Conservation (phyloP, 2,329 filamentous ascomycete species). For the Penicillium sp. region DNA sequence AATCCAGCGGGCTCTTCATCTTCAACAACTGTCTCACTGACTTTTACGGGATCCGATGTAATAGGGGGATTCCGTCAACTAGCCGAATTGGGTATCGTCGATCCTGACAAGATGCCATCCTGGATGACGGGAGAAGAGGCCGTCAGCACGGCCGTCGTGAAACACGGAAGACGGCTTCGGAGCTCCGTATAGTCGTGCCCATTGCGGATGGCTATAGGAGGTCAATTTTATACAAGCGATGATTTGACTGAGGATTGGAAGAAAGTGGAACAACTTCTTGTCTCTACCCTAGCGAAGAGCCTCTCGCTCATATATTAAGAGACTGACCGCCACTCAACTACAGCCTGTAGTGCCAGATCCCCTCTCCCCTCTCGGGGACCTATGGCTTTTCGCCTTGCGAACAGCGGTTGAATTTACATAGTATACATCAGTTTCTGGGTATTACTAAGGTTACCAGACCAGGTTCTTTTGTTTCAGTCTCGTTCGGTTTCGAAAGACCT, state of each 20-base stretch:
- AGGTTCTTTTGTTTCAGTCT: no score
- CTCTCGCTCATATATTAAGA: no score
- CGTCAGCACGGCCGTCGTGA: slow-evolving; percentile 66
- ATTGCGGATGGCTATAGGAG: neutral
- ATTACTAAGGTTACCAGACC: neutral
- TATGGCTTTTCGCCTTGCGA: no score
- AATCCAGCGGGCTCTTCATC: slow-evolving; percentile 1
- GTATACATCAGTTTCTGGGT: no score
- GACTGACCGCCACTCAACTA: no score
- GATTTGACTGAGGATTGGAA: no score
- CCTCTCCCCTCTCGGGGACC: no score
- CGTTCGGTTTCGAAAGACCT: no score
- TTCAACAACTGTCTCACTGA: slow-evolving; percentile 43
- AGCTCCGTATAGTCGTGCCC: slow-evolving; percentile 10
- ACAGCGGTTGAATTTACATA: no score
- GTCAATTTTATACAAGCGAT: no score
- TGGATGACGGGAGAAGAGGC: slow-evolving; percentile 89
- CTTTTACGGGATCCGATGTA: slow-evolving; percentile 69
- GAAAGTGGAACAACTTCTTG: neutral
- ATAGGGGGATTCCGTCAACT: slow-evolving; percentile 74
- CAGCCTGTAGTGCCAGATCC: no score
- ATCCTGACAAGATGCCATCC: slow-evolving; percentile 73
- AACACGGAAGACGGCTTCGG: slow-evolving; percentile 46
- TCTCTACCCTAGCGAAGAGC: no score
- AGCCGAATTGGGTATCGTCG: slow-evolving; percentile 65